phyloP scores from a whole-genome alignment of 768 basidiomycete species.

The Amyloporia xantha region DNA sequence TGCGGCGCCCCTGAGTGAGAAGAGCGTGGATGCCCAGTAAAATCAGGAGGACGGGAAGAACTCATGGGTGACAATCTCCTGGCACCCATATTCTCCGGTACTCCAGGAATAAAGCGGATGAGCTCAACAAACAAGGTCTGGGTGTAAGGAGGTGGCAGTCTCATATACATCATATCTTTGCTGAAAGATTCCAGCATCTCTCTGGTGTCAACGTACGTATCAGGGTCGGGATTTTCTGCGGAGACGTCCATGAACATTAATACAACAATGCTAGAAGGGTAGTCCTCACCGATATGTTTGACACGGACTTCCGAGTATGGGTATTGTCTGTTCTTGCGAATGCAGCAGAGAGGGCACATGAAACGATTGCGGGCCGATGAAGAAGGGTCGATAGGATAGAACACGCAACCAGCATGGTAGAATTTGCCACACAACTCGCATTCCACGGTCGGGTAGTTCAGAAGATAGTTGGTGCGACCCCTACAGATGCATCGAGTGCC shows the following conservation, averaged over 20 bases:
- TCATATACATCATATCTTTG: constrained; percentile 65
- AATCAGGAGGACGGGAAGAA: constrained; percentile 9
- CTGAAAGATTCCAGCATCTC: constrained; percentile 72
- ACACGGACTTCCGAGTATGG: constrained; percentile 74
- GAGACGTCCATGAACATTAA: constrained; percentile 19
- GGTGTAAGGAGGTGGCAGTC: constrained; percentile 53
- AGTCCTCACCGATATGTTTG: constrained; percentile 47
- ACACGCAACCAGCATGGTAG: constrained; percentile 75
- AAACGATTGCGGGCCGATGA: constrained; percentile 31
- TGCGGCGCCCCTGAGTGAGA: neutral
- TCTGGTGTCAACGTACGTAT: constrained; percentile 63
- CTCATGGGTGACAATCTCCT: constrained; percentile 17
- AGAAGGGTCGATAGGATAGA: constrained; percentile 47
- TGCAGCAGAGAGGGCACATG: constrained; percentile 71
- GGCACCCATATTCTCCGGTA: constrained; percentile 34
- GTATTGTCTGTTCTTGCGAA: constrained; percentile 67
- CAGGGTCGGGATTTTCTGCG: constrained; percentile 40
- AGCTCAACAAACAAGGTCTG: constrained; percentile 74
- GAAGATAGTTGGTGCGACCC: constrained; percentile 54
- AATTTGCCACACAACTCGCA: constrained; percentile 60
- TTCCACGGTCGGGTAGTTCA: constrained; percentile 55
- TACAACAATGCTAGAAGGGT: constrained; percentile 3
- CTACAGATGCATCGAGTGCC: constrained; percentile 78
- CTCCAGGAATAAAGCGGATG: constrained; percentile 52
- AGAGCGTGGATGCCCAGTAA: neutral